Evolutionary conservation across 441 rosid genomes (phyloP).

Genomic region (Jatropha multifida): DNA sequence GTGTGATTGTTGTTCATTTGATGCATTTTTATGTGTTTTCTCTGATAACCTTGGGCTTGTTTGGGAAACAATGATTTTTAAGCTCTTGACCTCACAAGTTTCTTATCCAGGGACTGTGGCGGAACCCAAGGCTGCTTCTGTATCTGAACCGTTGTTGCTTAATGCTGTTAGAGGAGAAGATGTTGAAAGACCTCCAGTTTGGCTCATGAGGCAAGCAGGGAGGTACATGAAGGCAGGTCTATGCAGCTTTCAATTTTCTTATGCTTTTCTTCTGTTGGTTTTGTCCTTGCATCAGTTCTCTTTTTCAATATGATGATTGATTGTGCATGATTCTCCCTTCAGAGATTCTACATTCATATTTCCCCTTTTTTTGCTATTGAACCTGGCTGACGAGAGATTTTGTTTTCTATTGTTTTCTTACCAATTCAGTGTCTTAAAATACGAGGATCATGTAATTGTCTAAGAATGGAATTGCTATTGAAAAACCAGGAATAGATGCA

Average conservation of each 20-base stretch:
- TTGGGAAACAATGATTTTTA: constrained; percentile 2
- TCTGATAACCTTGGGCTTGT: background rate
- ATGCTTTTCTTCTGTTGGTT: background rate
- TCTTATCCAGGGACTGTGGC: constrained; percentile 48
- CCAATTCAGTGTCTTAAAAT: background rate
- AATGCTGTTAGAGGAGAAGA: constrained; percentile 87
- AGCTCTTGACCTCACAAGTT: constrained; percentile 1
- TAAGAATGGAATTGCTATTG: background rate
- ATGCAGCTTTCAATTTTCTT: constrained; percentile 21
- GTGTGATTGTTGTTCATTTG: background rate
- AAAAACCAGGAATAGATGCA: background rate
- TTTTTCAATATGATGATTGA: background rate
- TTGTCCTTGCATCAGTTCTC: background rate
- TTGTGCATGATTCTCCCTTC: background rate
- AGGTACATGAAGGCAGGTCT: constrained; percentile 99
- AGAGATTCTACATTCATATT: background rate
- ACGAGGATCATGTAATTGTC: background rate
- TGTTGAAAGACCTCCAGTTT: constrained; percentile 97
- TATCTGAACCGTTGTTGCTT: constrained; percentile 75
- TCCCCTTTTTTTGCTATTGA: background rate
- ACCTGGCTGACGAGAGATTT: background rate
- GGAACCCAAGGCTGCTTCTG: constrained; percentile 45
- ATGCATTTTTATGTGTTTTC: background rate
- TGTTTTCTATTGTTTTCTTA: background rate
- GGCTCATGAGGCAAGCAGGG: constrained; percentile 99